Evolutionary conservation across 2,329 filamentous ascomycete species (phyloP).

Genomic region (Colletotrichum zoysiae): DNA sequence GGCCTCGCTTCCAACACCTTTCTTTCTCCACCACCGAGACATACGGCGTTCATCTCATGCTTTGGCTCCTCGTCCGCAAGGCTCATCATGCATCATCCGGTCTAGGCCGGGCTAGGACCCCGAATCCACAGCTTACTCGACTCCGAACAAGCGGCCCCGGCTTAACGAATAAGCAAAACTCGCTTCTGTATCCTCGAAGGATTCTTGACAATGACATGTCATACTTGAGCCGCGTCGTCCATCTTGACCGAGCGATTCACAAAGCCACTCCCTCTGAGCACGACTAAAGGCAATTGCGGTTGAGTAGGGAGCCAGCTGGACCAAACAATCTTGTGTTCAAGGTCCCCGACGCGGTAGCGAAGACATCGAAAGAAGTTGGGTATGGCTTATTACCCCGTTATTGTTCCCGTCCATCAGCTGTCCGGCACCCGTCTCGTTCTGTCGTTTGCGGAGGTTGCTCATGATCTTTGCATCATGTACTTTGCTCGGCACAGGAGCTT

Average conservation of each 20-base stretch:
- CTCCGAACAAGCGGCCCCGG: not conserved
- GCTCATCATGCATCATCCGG: not conserved
- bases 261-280: not conserved
- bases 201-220: not conserved
- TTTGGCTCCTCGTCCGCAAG: not conserved
- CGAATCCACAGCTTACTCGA: not conserved
- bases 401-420: conserved; percentile 59
- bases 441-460: not conserved
- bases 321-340: not conserved
- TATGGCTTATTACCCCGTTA: conserved; percentile 57
- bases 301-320: not conserved
- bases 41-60: not conserved
- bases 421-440: conserved; percentile 53
- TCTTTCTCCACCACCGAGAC: not conserved
- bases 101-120: not conserved
- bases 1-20: not conserved
- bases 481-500: not conserved
- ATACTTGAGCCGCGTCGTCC: not conserved
- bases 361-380: not conserved
- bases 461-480: not conserved
- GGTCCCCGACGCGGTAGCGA: conserved; percentile 48
- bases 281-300: not conserved
- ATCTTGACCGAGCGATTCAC: not conserved
- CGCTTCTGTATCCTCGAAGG: not conserved
- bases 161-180: not conserved